These are phyloP conservation scores for Tilletiaria anomala DNA, from an alignment of 1,284 basidiomycete species.

Conservation along the genomic window DNA sequence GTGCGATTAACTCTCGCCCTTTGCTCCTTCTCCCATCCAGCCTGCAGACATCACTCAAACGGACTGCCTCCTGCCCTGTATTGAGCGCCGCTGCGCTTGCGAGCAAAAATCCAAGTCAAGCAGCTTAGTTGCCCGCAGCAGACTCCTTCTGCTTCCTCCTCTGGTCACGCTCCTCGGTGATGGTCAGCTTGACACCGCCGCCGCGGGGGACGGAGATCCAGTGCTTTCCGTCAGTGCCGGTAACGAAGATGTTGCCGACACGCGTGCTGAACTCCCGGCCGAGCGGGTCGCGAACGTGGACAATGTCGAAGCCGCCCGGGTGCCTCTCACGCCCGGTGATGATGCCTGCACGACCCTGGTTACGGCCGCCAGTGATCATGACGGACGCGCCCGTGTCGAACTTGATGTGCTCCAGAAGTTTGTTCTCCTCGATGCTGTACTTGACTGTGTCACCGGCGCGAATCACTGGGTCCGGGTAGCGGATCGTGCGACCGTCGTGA, in stretches of 20 bases:
- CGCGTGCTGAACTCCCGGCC: constrained; percentile 62
- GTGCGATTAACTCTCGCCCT: no score
- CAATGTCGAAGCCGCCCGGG: constrained; percentile 78
- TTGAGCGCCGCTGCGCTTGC: no score
- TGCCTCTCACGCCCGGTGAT: constrained; percentile 95
- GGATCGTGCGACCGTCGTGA: constrained; percentile 98
- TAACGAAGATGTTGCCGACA: constrained; percentile 92
- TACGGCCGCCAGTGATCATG: constrained; percentile 96
- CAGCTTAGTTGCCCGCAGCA: no score
- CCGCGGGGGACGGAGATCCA: constrained; percentile 96
- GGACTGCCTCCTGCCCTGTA: no score
- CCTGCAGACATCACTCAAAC: no score
- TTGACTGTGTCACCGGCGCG: constrained; percentile 96
- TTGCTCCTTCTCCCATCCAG: no score
- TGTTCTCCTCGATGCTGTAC: constrained; percentile 86
- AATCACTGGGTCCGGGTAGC: constrained; percentile 93
- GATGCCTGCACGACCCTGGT: constrained; percentile 95
- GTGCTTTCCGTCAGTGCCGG: constrained; percentile 86
- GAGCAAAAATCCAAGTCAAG: no score
- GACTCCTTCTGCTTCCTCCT: no score
- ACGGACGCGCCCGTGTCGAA: constrained; percentile 97
- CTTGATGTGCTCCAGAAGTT: constrained; percentile 84
- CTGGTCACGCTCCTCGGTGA: constrained; percentile 43
- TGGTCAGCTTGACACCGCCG: constrained; percentile 78
- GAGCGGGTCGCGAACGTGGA: constrained; percentile 83